Evolutionary conservation across 352 stramenopile genomes (phyloP).

Genomic region (Aphanomyces cochlioides): DNA sequence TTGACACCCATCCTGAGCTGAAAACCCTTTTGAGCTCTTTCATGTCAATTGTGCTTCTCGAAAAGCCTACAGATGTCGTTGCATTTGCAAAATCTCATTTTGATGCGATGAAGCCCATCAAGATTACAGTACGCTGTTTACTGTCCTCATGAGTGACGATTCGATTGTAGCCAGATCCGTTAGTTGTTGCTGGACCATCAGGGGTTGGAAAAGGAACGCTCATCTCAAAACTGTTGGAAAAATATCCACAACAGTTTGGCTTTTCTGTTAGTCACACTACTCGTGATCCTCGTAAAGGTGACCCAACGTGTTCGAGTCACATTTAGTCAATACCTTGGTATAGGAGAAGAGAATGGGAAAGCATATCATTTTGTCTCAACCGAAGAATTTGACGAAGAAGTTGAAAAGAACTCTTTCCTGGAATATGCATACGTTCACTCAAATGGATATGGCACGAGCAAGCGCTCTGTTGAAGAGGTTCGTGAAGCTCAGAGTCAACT

Average conservation of each 20-base stretch:
- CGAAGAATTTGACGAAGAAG: slow-evolving; percentile 90
- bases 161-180: slow-evolving; percentile 50
- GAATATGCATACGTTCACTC: slow-evolving; percentile 97
- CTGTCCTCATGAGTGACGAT: slow-evolving; percentile 6
- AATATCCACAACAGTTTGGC: slow-evolving; percentile 86
- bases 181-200: slow-evolving; percentile 89
- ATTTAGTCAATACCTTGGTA: not conserved
- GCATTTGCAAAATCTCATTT: slow-evolving; percentile 80
- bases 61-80: slow-evolving; percentile 82
- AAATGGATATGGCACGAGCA: slow-evolving; percentile 97
- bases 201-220: slow-evolving; percentile 95
- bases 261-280: slow-evolving; percentile 99
- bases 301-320: not conserved
- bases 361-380: slow-evolving; percentile 97
- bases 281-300: slow-evolving; percentile 78
- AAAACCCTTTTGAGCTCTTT: slow-evolving; percentile 86
- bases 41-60: slow-evolving; percentile 79
- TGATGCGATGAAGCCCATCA: slow-evolving; percentile 56
- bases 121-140: slow-evolving; percentile 37
- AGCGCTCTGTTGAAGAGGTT: slow-evolving; percentile 85
- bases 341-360: slow-evolving; percentile 92
- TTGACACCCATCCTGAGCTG: slow-evolving; percentile 83
- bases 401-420: slow-evolving; percentile 93
- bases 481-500: not conserved
- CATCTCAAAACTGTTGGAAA: slow-evolving; percentile 88